Base-by-base conservation (phyloP, 345 rosid species). In the Zanthoxylum bungeanum region DNA sequence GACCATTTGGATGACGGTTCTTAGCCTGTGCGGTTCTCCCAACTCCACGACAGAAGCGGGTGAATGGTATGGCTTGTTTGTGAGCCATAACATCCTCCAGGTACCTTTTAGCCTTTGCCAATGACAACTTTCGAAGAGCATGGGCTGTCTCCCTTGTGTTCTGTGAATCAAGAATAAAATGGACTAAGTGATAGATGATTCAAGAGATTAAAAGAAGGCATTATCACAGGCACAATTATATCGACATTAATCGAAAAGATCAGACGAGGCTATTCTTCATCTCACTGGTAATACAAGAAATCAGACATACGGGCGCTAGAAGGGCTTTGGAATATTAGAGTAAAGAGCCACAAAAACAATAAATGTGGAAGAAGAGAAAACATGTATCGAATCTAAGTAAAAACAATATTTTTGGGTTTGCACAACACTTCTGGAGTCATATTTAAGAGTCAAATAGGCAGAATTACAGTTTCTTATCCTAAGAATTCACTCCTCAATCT, bases 61-160 rank as follows among this genome's bases (percentile, higher is more conserved):
- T 74, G 87, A 91, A 91, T 10, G 93, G 92, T 60, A 89, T 91
- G 16, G 94, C 97, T 78, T 91, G 94, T 70, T 89, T 91, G 85
- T 89, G 94, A 53, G 73, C 86, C 64, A 87, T 58, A 64, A 91
- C 97, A 81, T 89, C 97, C 76, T 91, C 93, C 79, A 89, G 69
- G 82, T 91, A 87, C 70, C 86, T 80, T 73, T 91, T 91, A 7
- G 91, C 93, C 82, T 91, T 91, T 52, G 37, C 59, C 82, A 91
- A 82, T 17, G 89, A 73, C 80, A 88, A 52, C 84, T 85, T 88
- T 56, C 89, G 69, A 65, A 91, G 77, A 61, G 93, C 79, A 73
- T 73, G 77, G 14, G 91, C 92, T 51, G 97, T 84, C 73, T 91
- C 97, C 47, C 92, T 82, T 9, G 97, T 88, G 73, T 88, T 91